Evolutionary conservation across 2,329 filamentous ascomycete species (phyloP), one percentile per base, ranked within the genome.

Genomic region (Helotiales sp.): DNA sequence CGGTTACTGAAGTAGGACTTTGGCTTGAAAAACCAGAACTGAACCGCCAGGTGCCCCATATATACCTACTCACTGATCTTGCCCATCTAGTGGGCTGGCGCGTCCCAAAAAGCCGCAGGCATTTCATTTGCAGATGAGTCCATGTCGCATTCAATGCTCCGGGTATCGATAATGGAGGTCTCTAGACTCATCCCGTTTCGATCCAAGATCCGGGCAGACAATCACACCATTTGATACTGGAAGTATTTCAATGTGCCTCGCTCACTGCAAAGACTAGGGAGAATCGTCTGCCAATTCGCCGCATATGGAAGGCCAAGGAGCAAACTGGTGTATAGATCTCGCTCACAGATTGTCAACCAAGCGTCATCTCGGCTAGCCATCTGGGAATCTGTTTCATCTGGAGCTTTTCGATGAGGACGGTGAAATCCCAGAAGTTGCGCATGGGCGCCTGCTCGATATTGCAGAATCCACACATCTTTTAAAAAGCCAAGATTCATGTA

Each of bases 401-500:
- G 75, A 6, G 77, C 68, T 20, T 58, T 64, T 30, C 74, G 73
- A 5, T 65, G 32, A 10, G 77, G 77, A 1, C 80, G 73, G 69
- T 84, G 80, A 34, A 81, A 78, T 67, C 85, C 84, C 2, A 86
- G 81, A 3, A 88, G 77, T 68, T 87, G 82, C 6, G 82, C 81
- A 69, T 84, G 82, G 69, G 82, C 82, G 50, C 88, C 78, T 4
- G 82, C 86, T 61, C 82, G 80, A 22, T 85, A 81, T 47, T 80
- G 80, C 3, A 82, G 76, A 6, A 86, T 76, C 86, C 86, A 89
- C 0, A 82, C 81, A 65, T 82, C 80, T 52, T 84, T 82, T 10
- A 85, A 84, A 49, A 84, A 80, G 2, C 86, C 86, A 63, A 86
- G 82, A 65, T 86, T 85, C 65, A 85, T 67, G n/a, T 54, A 65